Evolutionary conservation across 139 green algal genomes (phyloP).

Genomic region (Pycnococcus provasolii): DNA sequence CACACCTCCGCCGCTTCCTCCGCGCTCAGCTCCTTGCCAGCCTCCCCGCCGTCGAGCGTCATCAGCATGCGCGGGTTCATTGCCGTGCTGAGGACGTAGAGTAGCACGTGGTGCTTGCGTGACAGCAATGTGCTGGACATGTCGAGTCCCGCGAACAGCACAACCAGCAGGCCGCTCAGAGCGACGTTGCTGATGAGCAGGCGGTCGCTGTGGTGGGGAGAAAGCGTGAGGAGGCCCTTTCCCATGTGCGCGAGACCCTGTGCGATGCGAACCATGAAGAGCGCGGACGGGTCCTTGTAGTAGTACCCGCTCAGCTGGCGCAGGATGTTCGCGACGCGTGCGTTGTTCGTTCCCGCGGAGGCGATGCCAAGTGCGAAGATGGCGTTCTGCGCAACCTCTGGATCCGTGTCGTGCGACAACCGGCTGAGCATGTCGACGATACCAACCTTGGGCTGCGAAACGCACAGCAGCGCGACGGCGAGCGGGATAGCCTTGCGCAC

Average conservation of each 20-base stretch:
- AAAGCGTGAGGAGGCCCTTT: slow-evolving; percentile 89
- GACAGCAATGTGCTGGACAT: slow-evolving; percentile 52
- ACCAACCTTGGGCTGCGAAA: slow-evolving; percentile 64
- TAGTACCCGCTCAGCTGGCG: slow-evolving; percentile 79
- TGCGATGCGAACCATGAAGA: slow-evolving; percentile 70
- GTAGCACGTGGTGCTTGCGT: slow-evolving; percentile 80
- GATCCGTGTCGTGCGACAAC: slow-evolving; percentile 83
- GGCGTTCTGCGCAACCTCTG: slow-evolving; percentile 58
- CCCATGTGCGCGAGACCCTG: slow-evolving; percentile 89
- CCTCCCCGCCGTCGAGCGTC: slow-evolving; percentile 34
- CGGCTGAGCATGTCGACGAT: slow-evolving; percentile 83
- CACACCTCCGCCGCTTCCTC: too few species aligned
- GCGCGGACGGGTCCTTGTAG: slow-evolving; percentile 86
- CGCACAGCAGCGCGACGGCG: slow-evolving; percentile 77
- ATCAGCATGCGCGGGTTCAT: slow-evolving; percentile 94
- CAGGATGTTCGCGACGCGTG: slow-evolving; percentile 52
- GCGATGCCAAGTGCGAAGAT: slow-evolving; percentile 82
- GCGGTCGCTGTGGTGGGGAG: slow-evolving; percentile 76
- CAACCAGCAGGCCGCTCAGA: slow-evolving; percentile 64
- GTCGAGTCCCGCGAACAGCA: slow-evolving; percentile 51
- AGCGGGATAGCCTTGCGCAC: slow-evolving; percentile 72
- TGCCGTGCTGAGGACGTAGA: slow-evolving; percentile 79
- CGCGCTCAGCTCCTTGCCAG: too few species aligned
- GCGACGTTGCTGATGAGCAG: slow-evolving; percentile 70
- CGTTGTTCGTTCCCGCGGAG: slow-evolving; percentile 94